Evolutionary conservation across 2,329 filamentous ascomycete genomes (phyloP), one percentile per base, ranked within the genome.

Genomic region (Neofusicoccum kwambonambiense): DNA sequence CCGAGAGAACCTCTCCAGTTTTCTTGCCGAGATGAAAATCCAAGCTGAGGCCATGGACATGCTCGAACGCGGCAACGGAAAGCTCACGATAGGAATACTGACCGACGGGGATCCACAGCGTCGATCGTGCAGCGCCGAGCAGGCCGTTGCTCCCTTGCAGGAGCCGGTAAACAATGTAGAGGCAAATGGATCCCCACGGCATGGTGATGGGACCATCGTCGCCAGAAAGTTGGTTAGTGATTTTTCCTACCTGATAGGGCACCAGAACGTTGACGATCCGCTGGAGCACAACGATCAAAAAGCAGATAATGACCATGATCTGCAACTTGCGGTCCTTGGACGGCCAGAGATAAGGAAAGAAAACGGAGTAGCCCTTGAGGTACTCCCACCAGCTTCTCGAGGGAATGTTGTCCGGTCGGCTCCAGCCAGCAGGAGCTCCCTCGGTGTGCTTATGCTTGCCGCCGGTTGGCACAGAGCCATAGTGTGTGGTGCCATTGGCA

Each of bases 11-110:
- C 78, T 99, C 95, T 68, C 95, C 95, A 0, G 95, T 99, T 73
- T 94, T 92, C 80, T 99, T 99, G 61, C 92, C 93, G 3, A 98
- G 86, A 75, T 99, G 95, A 73, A 99, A 99, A 76, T 98, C 95
- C 69, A 98, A 84, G 76, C 93, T 97, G 39, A 99, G 87, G 58
- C 90, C 90, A 77, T 99, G 95, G 22, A 99, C 95, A 76, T 99
- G 95, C 79, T 98, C 94, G 75, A 99, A 99, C 11, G 94, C 92
- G 15, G 95, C 93, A 1, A 95, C 95, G 5, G 93, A 97, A 65
- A 99, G 84, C 68, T 95, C 92, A 73, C 92, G 90, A 78, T 97
- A 99, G 0, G 94, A 97, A 77, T 98, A 97, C 76, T 99, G 95
- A 41, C 93, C 92, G 65, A 99, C 93, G 0, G 95, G 94, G 58